phyloP scores from a whole-genome alignment of 2,329 filamentous ascomycete genomes.

The Elsinoe fawcettii region DNA sequence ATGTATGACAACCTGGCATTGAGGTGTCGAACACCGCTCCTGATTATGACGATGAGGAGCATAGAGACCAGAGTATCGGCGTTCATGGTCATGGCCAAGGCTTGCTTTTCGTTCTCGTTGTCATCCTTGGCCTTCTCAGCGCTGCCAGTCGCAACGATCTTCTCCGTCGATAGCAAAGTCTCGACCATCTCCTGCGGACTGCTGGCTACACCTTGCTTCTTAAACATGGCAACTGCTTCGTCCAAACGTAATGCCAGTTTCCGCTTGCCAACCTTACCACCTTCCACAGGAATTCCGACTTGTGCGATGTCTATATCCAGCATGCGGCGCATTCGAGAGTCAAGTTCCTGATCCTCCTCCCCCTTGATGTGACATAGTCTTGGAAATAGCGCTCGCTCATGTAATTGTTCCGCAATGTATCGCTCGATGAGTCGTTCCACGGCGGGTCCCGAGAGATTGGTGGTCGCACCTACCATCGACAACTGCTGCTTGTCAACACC shows the following conservation, averaged over 20 bases:
- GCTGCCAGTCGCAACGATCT: slow-evolving; percentile 53
- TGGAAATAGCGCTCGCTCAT: slow-evolving; percentile 75
- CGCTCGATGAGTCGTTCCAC: slow-evolving; percentile 93
- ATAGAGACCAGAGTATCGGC: slow-evolving; percentile 91
- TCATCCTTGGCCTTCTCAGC: slow-evolving; percentile 33
- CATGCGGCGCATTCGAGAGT: slow-evolving; percentile 88
- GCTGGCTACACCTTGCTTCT: slow-evolving; percentile 67
- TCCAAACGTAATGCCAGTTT: slow-evolving; percentile 70
- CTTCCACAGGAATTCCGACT: slow-evolving; percentile 78
- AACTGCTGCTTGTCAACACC: slow-evolving; percentile 92
- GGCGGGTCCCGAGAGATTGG: slow-evolving; percentile 81
- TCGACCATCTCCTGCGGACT: slow-evolving; percentile 87
- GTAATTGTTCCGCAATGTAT: slow-evolving; percentile 87
- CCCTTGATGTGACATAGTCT: slow-evolving; percentile 69
- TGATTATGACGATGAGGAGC: slow-evolving; percentile 83
- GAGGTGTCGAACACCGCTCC: slow-evolving; percentile 77
- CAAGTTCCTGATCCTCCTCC: slow-evolving; percentile 77
- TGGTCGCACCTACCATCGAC: slow-evolving; percentile 83
- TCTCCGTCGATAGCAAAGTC: slow-evolving; percentile 69
- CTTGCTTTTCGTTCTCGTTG: slow-evolving; percentile 41
- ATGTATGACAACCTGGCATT: slow-evolving; percentile 90
- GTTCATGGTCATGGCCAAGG: slow-evolving; percentile 58
- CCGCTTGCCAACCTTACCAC: slow-evolving; percentile 68
- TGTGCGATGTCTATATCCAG: slow-evolving; percentile 89
- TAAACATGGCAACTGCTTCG: slow-evolving; percentile 79